Percentiles rank a stretch among this genome's conserved stretches.
phyloP scores from a whole-genome alignment of 192 early-diverging fungal species.

The Coemansia sp. region DNA sequence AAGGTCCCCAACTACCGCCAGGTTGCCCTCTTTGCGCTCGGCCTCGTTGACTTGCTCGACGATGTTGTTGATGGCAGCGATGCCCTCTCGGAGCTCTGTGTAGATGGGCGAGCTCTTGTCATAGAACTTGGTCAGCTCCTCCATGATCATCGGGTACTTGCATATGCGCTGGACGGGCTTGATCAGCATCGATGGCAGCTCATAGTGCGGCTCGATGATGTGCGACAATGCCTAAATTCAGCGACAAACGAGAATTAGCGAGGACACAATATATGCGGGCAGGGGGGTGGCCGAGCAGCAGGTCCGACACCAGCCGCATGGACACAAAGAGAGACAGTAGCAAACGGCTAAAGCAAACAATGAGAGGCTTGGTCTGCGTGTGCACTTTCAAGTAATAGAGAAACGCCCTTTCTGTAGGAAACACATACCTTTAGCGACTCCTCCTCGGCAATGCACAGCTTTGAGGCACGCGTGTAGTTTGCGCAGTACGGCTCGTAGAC shows the following conservation, averaged over 20 bases:
- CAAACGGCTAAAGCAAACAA: constrained; percentile 21
- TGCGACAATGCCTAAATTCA: constrained; percentile 53
- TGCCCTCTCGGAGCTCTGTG: constrained; percentile 67
- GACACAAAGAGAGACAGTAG: constrained; percentile 1
- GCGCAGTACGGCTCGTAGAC: constrained; percentile 94
- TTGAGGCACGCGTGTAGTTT: constrained; percentile 77
- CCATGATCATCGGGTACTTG: constrained; percentile 88
- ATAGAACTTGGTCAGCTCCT: constrained; percentile 62
- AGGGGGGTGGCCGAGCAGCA: neutral
- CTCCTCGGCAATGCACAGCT: constrained; percentile 66
- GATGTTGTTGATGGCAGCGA: constrained; percentile 77
- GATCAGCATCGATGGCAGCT: constrained; percentile 89
- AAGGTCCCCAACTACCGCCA: constrained; percentile 72
- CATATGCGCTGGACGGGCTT: constrained; percentile 97
- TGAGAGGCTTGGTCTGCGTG: neutral
- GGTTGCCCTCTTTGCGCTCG: constrained; percentile 85
- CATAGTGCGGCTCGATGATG: constrained; percentile 80
- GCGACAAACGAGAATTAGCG: neutral
- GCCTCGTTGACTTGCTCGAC: constrained; percentile 90
- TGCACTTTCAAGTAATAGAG: neutral
- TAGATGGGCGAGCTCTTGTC: constrained; percentile 58
- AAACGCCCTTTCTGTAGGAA: too few relatives aligned
- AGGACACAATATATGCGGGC: neutral
- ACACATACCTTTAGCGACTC: constrained; percentile 56
- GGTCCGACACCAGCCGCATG: too few relatives aligned